These are phyloP conservation scores for Mrakia blollopis DNA, from an alignment of 768 basidiomycete genomes.

Conservation along the genomic window DNA sequence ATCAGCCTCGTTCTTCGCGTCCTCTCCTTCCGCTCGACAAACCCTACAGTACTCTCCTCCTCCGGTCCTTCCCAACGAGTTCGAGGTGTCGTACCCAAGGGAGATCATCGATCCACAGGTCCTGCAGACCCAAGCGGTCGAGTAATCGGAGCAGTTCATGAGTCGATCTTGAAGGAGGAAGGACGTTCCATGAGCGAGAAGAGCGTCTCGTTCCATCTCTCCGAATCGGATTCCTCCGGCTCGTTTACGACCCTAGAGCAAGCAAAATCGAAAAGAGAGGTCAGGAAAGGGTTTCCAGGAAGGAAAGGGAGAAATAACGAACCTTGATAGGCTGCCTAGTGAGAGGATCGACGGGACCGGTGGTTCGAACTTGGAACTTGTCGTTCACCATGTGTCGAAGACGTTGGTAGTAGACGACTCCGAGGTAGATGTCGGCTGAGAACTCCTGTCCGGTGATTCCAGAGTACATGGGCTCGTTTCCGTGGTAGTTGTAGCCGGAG, in stretches of 20 bases:
- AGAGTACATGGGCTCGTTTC: constrained; percentile 99
- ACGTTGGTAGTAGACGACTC: constrained; percentile 97
- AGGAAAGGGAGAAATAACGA: constrained; percentile 36
- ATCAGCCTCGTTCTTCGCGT: constrained; percentile 56
- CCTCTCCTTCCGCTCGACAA: constrained; percentile 69
- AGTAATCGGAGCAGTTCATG: constrained; percentile 99
- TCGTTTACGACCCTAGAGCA: constrained; percentile 81
- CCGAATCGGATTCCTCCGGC: constrained; percentile 98
- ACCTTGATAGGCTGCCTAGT: constrained; percentile 97
- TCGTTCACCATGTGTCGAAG: constrained; percentile 99
- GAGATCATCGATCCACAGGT: constrained; percentile 93
- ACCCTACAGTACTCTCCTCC: constrained; percentile 93
- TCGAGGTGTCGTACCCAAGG: constrained; percentile 85
- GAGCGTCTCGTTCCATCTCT: constrained; percentile 98
- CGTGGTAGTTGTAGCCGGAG: constrained; percentile 97
- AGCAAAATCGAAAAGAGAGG: constrained; percentile 1
- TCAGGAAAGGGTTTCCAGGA: background rate
- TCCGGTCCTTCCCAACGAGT: constrained; percentile 48
- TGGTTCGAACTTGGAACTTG: constrained; percentile 99
- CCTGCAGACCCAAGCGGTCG: constrained; percentile 97
- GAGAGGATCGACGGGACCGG: constrained; percentile 90
- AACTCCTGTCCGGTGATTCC: constrained; percentile 99
- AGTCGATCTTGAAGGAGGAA: constrained; percentile 96
- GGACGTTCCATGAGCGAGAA: constrained; percentile 96
- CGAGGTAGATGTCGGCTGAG: constrained; percentile 95